These are phyloP conservation scores for Didymella sp. DNA, from an alignment of 2,329 filamentous ascomycete species.

Conservation along the genomic window DNA sequence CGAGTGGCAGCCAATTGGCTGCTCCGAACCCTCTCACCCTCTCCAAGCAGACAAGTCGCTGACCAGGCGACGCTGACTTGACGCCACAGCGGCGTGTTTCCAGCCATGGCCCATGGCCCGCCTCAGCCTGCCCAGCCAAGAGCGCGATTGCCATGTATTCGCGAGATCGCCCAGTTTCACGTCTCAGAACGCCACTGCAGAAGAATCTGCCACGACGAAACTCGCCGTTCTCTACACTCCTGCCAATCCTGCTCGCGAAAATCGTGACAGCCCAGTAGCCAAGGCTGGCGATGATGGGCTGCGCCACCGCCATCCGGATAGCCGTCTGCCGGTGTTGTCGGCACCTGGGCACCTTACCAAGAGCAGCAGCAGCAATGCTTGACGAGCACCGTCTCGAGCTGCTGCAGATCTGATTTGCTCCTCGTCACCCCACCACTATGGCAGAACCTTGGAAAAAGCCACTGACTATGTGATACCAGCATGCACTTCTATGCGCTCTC, in stretches of 20 bases:
- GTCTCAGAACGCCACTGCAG: slow-evolving; percentile 6
- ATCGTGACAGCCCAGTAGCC: not conserved
- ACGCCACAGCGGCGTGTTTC: slow-evolving; percentile 10
- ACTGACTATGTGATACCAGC: not conserved
- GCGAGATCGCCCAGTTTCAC: slow-evolving; percentile 2
- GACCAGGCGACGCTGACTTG: not conserved
- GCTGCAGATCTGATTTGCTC: not conserved
- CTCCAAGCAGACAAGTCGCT: slow-evolving; percentile 3
- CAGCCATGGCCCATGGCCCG: slow-evolving; percentile 4
- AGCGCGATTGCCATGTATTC: slow-evolving; percentile 7
- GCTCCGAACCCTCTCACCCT: not conserved
- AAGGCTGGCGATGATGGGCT: not conserved
- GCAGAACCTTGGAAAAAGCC: not conserved
- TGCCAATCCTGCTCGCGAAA: slow-evolving; percentile 6
- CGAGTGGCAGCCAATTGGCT: slow-evolving; percentile 5
- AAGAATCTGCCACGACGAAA: slow-evolving; percentile 12
- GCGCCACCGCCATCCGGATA: slow-evolving; percentile 6
- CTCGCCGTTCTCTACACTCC: not conserved
- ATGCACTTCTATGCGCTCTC: not conserved
- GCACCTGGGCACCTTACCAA: slow-evolving; percentile 2
- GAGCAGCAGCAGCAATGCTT: not conserved
- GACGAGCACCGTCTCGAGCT: not conserved
- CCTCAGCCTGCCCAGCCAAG: slow-evolving; percentile 1
- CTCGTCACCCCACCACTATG: not conserved
- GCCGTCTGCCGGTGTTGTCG: slow-evolving; percentile 9